Percentiles rank a stretch among this genome's conserved stretches.
Conservation (phyloP, 2,329 filamentous ascomycete species). For the Aspergillus persii region DNA sequence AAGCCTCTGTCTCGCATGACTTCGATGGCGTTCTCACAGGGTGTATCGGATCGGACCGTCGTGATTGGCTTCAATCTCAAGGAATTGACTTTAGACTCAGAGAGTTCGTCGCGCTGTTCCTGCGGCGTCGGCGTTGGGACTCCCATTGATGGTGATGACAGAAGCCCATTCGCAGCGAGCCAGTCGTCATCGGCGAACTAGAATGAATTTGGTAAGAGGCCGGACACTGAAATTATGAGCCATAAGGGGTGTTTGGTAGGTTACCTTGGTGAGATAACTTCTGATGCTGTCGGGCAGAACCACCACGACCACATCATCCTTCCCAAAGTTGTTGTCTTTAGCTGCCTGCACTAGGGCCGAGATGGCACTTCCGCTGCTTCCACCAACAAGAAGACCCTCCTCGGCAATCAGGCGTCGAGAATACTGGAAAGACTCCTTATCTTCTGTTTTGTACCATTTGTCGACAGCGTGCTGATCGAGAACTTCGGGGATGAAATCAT, state of each 20-base stretch:
- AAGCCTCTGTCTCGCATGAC: conserved; percentile 98
- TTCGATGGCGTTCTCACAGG: conserved; percentile 86
- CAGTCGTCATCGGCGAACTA: conserved; percentile 96
- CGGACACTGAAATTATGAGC: not conserved
- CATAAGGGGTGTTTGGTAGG: not conserved
- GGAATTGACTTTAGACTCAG: conserved; percentile 72
- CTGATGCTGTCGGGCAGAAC: conserved; percentile 93
- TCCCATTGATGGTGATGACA: conserved; percentile 59
- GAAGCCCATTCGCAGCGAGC: conserved; percentile 92
- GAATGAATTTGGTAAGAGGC: conserved; percentile 15
- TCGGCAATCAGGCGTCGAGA: conserved; percentile 89
- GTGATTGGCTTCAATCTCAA: conserved; percentile 92
- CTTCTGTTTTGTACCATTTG: conserved; percentile 98
- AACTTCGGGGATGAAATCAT: conserved; percentile 96
- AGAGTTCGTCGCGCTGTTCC: conserved; percentile 65
- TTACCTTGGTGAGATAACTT: conserved; percentile 86
- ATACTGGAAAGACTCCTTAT: conserved; percentile 84
- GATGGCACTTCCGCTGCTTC: conserved; percentile 90
- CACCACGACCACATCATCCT: conserved; percentile 86
- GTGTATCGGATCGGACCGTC: conserved; percentile 68
- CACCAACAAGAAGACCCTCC: conserved; percentile 89
- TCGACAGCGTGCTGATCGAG: conserved; percentile 77
- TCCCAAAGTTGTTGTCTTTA: conserved; percentile 71
- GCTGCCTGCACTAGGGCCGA: conserved; percentile 74
- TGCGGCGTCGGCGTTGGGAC: conserved; percentile 36